These are phyloP conservation scores for Sugiyamaella novakii DNA, from an alignment of 1,139 yeast species.

Conservation along the genomic window DNA sequence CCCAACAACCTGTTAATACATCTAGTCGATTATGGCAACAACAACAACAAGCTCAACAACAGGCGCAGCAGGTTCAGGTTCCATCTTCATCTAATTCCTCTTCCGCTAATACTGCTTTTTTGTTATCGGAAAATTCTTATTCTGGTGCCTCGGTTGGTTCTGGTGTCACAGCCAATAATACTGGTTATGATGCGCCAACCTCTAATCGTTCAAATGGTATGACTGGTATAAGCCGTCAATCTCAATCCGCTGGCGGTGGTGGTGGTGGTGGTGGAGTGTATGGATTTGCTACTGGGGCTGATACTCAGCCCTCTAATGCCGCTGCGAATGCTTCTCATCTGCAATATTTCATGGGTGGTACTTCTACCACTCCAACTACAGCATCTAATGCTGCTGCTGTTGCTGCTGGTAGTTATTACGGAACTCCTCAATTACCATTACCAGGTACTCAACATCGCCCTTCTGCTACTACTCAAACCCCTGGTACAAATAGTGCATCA, in stretches of 20 bases:
- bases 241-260: slow-evolving; percentile 19
- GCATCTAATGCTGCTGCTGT: background rate
- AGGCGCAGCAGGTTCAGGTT: slow-evolving; percentile 1
- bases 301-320: slow-evolving; percentile 45
- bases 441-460: slow-evolving; percentile 19
- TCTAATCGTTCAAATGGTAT: background rate
- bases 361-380: slow-evolving; percentile 8
- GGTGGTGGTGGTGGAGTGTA: slow-evolving; percentile 51
- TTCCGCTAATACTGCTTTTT: slow-evolving; percentile 10
- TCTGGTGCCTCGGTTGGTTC: background rate
- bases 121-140: slow-evolving; percentile 11
- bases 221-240: slow-evolving; percentile 16
- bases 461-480: slow-evolving; percentile 1
- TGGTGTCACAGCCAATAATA: slow-evolving; percentile 1
- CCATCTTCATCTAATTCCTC: slow-evolving; percentile 3
- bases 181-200: slow-evolving; percentile 4
- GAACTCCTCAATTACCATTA: slow-evolving; percentile 21
- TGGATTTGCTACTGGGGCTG: slow-evolving; percentile 63
- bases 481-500: background rate
- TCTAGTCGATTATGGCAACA: slow-evolving; percentile 15
- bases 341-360: slow-evolving; percentile 5
- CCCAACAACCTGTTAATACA: slow-evolving; percentile 16
- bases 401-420: slow-evolving; percentile 8
- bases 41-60: slow-evolving; percentile 10
- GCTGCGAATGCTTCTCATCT: slow-evolving; percentile 5